phyloP scores from a whole-genome alignment of 805 yeast genomes.

The Jamesozyma hellenica region DNA sequence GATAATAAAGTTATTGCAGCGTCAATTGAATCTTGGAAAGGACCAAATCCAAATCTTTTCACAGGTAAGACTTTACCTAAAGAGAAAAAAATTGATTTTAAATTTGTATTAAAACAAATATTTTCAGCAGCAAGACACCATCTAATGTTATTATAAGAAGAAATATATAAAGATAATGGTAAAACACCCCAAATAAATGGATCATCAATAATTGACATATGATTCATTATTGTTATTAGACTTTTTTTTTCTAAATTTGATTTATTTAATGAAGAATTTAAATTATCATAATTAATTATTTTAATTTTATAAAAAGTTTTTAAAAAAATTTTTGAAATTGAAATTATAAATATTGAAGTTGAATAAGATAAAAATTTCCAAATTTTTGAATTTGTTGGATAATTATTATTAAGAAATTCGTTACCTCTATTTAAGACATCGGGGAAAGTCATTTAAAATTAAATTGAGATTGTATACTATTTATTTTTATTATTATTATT shows the following conservation, averaged over 20 bases:
- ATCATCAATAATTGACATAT: slow-evolving; percentile 85
- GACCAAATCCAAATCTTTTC: slow-evolving; percentile 83
- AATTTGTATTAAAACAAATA: slow-evolving; percentile 60
- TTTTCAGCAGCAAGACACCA: slow-evolving; percentile 96
- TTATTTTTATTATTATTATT: no score
- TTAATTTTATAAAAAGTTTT: slow-evolving; percentile 54
- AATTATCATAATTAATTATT: slow-evolving; percentile 49
- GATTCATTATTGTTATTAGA: slow-evolving; percentile 80
- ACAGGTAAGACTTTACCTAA: slow-evolving; percentile 85
- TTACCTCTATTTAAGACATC: slow-evolving; percentile 66
- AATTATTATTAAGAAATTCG: slow-evolving; percentile 50
- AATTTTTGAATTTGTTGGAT: slow-evolving; percentile 45
- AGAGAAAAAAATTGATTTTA: slow-evolving; percentile 55
- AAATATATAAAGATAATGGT: slow-evolving; percentile 60
- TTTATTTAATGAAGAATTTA: slow-evolving; percentile 53
- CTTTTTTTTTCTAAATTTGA: slow-evolving; percentile 64
- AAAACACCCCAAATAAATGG: slow-evolving; percentile 83
- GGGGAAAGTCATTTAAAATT: slow-evolving; percentile 51
- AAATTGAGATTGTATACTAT: no score
- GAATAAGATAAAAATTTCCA: slow-evolving; percentile 66
- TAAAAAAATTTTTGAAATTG: slow-evolving; percentile 51
- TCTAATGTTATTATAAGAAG: slow-evolving; percentile 56
- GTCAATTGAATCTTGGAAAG: slow-evolving; percentile 83
- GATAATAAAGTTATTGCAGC: slow-evolving; percentile 68
- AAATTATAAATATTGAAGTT: slow-evolving; percentile 57